phyloP scores from a whole-genome alignment of 2,329 filamentous ascomycete genomes.

The Hypomyces rosellus region DNA sequence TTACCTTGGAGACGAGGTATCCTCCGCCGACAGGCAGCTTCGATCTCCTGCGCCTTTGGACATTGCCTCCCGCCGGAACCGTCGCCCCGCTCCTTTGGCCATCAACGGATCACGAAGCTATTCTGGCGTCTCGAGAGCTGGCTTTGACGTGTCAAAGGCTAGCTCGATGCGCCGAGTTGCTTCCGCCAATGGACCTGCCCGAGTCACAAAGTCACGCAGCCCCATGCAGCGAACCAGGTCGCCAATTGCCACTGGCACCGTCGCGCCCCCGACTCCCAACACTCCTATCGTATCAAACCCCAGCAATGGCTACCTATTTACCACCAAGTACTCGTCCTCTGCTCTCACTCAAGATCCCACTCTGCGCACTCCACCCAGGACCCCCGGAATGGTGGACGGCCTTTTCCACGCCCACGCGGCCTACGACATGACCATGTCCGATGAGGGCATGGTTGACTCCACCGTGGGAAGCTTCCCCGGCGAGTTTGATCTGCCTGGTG shows the following conservation, averaged over 20 bases:
- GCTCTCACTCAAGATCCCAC: constrained; percentile 33
- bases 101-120: constrained; percentile 39
- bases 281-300: constrained; percentile 38
- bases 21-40: constrained; percentile 23
- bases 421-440: constrained; percentile 34
- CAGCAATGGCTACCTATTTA: constrained; percentile 30
- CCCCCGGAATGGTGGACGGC: constrained; percentile 41
- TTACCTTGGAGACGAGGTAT: constrained; percentile 15
- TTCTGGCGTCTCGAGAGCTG: constrained; percentile 40
- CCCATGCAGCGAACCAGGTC: constrained; percentile 38
- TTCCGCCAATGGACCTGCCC: constrained; percentile 40
- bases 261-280: constrained; percentile 45
- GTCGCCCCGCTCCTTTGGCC: constrained; percentile 38
- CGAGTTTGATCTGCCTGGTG: constrained; percentile 37
- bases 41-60: constrained; percentile 47
- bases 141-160: constrained; percentile 39
- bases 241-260: constrained; percentile 33
- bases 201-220: constrained; percentile 31
- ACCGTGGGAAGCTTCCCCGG: constrained; percentile 38
- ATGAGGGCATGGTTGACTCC: constrained; percentile 45
- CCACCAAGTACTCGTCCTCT: constrained; percentile 24
- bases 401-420: constrained; percentile 35
- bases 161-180: constrained; percentile 49
- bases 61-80: constrained; percentile 48
- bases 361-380: constrained; percentile 48